Percentiles rank a stretch among this genome's conserved stretches.
These are phyloP conservation scores for Heritiera fomes DNA, from an alignment of 345 rosid genomes.

Conservation along the genomic window DNA sequence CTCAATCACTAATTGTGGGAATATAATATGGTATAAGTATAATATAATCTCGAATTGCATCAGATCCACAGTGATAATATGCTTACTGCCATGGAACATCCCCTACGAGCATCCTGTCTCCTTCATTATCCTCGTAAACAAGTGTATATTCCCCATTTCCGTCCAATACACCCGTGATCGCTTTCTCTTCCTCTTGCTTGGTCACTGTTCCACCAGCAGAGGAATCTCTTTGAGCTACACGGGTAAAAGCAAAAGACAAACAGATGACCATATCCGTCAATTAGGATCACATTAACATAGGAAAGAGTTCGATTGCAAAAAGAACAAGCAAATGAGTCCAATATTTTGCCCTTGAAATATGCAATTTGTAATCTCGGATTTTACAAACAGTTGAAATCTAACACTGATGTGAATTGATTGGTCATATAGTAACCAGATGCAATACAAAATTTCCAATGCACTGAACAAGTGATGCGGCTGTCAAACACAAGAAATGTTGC, in stretches of 20 bases:
- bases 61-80: constrained; percentile 40
- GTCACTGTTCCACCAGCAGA: constrained; percentile 47
- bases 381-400: constrained; percentile 16
- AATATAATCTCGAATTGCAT: constrained; percentile 32
- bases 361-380: neutral
- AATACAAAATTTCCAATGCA: neutral
- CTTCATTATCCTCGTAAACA: constrained; percentile 95
- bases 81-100: constrained; percentile 99
- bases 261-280: constrained; percentile 8
- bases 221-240: constrained; percentile 77
- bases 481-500: neutral
- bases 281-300: neutral
- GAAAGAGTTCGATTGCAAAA: neutral
- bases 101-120: constrained; percentile 99
- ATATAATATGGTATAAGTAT: constrained; percentile 27
- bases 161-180: constrained; percentile 62
- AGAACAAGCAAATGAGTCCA: constrained; percentile 28
- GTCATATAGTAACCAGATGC: neutral
- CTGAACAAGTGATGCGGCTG: neutral
- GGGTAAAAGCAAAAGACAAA: constrained; percentile 22
- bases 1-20: constrained; percentile 26
- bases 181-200: constrained; percentile 62
- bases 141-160: constrained; percentile 95
- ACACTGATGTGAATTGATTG: neutral
- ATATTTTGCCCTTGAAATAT: constrained; percentile 1